Evolutionary conservation across 345 rosid genomes (phyloP).

Genomic region (Toxicodendron radicans): DNA sequence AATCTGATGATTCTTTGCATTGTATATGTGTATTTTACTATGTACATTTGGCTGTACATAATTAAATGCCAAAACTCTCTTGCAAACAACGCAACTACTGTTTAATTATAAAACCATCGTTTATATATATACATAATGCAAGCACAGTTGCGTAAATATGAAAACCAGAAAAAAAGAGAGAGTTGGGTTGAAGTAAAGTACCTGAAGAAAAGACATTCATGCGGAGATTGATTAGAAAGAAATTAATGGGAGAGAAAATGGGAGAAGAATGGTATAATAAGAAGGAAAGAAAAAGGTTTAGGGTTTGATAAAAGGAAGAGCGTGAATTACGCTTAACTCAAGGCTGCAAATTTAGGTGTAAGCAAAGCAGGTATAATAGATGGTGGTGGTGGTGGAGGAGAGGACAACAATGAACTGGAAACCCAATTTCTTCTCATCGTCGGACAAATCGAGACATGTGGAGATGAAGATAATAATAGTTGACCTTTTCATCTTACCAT

Average conservation of each 20-base stretch:
- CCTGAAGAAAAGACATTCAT: constrained; percentile 25
- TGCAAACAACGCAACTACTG: too few relatives aligned
- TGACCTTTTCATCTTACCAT: constrained; percentile 32
- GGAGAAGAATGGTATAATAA: background rate
- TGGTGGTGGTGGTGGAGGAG: constrained; percentile 3
- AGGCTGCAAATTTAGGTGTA: background rate
- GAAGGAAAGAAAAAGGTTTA: constrained; percentile 2
- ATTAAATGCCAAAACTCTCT: too few relatives aligned
- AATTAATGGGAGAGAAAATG: constrained; percentile 14
- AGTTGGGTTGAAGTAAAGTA: constrained; percentile 6
- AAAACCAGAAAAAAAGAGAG: background rate
- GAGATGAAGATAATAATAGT: constrained; percentile 2
- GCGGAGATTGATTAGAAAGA: background rate
- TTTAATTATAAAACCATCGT: too few relatives aligned
- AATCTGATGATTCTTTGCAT: too few relatives aligned
- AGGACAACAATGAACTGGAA: background rate
- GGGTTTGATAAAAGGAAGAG: constrained; percentile 26
- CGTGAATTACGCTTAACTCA: constrained; percentile 33
- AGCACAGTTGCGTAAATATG: too few relatives aligned
- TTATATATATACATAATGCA: too few relatives aligned
- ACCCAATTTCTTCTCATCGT: background rate
- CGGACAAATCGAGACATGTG: constrained; percentile 13
- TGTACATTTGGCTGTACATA: too few relatives aligned
- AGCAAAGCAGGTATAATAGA: background rate
- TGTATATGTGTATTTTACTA: too few relatives aligned